phyloP scores from a whole-genome alignment of 1,139 yeast species.

The Yamadazyma taylorii region DNA sequence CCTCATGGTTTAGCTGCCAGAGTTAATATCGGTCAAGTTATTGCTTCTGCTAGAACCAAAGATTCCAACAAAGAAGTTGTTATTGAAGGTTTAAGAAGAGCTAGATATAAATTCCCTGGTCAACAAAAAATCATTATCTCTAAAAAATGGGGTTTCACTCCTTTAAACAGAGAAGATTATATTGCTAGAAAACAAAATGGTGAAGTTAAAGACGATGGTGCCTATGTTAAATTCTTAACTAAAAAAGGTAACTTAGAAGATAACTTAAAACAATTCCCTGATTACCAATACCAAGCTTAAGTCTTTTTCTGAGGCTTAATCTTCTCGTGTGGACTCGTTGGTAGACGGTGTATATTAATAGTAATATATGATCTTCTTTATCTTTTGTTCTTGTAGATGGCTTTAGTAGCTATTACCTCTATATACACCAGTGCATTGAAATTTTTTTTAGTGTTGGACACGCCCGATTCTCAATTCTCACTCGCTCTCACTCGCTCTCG shows the following conservation, averaged over 20 bases:
- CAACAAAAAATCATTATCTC: constrained; percentile 99
- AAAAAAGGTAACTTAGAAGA: constrained; percentile 93
- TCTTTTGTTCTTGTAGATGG: no score
- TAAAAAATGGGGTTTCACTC: constrained; percentile 99
- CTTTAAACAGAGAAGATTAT: constrained; percentile 96
- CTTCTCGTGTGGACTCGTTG: no score
- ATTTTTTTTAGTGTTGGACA: no score
- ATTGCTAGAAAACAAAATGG: constrained; percentile 91
- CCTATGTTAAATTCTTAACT: constrained; percentile 97
- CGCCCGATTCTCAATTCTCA: no score
- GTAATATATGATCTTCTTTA: no score
- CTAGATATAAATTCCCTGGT: constrained; percentile 99
- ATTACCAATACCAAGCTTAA: constrained; percentile 61
- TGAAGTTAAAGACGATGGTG: constrained; percentile 99
- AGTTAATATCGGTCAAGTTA: constrained; percentile 97
- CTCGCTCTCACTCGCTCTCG: constrained; percentile 14
- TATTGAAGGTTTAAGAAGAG: constrained; percentile 99
- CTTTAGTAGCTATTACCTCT: no score
- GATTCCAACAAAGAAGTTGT: constrained; percentile 97
- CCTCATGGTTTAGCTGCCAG: constrained; percentile 99
- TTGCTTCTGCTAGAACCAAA: constrained; percentile 97
- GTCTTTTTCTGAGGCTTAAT: background rate
- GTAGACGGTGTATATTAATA: no score
- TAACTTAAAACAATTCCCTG: constrained; percentile 95
- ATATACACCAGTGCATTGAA: no score